Conservation (phyloP, 148 eudicot species). For the Spergularia bocconei region DNA sequence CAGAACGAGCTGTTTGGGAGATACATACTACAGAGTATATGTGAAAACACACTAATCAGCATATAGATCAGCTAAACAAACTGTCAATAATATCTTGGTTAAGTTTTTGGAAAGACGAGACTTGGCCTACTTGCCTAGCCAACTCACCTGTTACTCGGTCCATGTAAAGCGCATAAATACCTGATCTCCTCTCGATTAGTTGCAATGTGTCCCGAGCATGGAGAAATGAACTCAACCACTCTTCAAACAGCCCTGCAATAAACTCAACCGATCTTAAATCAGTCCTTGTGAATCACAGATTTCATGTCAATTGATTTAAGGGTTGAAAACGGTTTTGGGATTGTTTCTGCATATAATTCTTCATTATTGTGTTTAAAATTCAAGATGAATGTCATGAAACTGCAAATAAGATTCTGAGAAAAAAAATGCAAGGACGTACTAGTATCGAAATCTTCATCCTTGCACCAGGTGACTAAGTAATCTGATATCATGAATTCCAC, state of each 20-base stretch:
- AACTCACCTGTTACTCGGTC: constrained; percentile 72
- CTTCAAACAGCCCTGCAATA: constrained; percentile 71
- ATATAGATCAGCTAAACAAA: constrained; percentile 39
- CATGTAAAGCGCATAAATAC: constrained; percentile 74
- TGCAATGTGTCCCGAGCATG: constrained; percentile 63
- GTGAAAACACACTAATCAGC: not conserved
- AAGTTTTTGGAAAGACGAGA: constrained; percentile 44
- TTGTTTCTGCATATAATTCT: not conserved
- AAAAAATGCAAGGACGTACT: constrained; percentile 41
- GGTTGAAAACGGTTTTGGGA: no score
- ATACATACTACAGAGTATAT: no score
- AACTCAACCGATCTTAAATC: not conserved
- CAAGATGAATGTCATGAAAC: not conserved
- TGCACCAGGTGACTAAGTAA: constrained; percentile 60
- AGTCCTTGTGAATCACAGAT: not conserved
- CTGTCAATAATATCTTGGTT: constrained; percentile 49
- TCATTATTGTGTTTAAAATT: not conserved
- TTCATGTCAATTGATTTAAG: not conserved
- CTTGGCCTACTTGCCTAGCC: constrained; percentile 55
- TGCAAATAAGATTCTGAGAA: constrained; percentile 1
- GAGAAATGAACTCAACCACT: constrained; percentile 61
- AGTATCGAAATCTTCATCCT: constrained; percentile 46
- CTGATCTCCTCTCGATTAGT: constrained; percentile 59
- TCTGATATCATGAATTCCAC: constrained; percentile 71
- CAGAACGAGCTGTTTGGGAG: no score